Base-by-base conservation (phyloP, 768 basidiomycete genomes). In the Auriscalpium vulgare region DNA sequence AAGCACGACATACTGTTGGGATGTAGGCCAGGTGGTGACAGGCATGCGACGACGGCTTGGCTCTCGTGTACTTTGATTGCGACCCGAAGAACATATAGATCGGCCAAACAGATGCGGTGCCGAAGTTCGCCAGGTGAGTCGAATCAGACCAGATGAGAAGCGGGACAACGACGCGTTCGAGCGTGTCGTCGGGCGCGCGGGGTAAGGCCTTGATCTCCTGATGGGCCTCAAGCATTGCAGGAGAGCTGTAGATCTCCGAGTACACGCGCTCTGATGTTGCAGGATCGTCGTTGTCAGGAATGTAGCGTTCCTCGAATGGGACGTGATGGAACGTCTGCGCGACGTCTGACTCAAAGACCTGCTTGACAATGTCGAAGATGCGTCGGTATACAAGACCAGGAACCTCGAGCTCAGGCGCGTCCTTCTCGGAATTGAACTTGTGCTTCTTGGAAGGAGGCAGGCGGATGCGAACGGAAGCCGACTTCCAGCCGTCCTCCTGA, bases 11-110 rank as follows among this genome's bases (percentile, higher is more conserved):
- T 60, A 77, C 74, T 10, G 66, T 63, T 1, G 74, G 75, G 29
- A 80, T 69, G 59, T 77, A 78, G 8, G 74, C 75, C 4, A 76
- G 16, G 56, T 75, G 75, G 57, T 77, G 72, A n/a, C 65, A 63
- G 1, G 74, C 70, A n/a, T 64, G 59, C 1, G 67, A 65, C 19
- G 58, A 63, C 4, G 71, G 73, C 11, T 63, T 58, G 8, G 58
- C 59, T 1, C 67, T 63, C 2, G 64, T 54, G 49, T 75, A 76
- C 60, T 79, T 80, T 0, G 74, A 74, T 10, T 71, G 65, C 53
- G 75, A 77, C 0, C 72, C 75, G 17, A 74, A 66, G 48, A 55
- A 72, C 1, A 70, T 44, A 56, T 78, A 78, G 2, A 72, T 21
- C 5, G 74, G 75, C 77, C 75, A 78, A 0, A 57, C 47, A 16